Conservation (phyloP, 306 rosid species). For the Quillaja saponaria region DNA sequence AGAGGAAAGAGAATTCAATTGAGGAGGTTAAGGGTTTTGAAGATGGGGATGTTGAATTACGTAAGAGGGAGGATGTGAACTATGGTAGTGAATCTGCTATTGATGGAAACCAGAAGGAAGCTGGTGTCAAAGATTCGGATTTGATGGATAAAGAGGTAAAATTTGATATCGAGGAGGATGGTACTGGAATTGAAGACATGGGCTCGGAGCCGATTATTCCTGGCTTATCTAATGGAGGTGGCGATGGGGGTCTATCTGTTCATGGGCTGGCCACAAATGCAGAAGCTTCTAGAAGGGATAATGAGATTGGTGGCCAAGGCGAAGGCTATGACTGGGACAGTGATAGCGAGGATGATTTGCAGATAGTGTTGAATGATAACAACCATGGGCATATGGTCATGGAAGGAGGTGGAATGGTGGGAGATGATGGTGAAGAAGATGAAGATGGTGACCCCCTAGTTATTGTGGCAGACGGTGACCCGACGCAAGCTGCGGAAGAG, state of each 20-base stretch:
- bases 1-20: slow-evolving; percentile 16
- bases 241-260: slow-evolving; percentile 8
- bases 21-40: slow-evolving; percentile 19
- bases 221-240: slow-evolving; percentile 48
- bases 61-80: slow-evolving; percentile 32
- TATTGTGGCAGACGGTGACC: slow-evolving; percentile 71
- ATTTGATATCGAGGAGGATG: slow-evolving; percentile 83
- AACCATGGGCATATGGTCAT: slow-evolving; percentile 58
- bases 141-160: slow-evolving; percentile 69
- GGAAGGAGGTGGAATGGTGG: slow-evolving; percentile 72
- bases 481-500: slow-evolving; percentile 57
- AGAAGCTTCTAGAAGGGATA: slow-evolving; percentile 37
- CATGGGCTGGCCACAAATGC: slow-evolving; percentile 20
- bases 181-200: slow-evolving; percentile 35
- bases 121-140: slow-evolving; percentile 32
- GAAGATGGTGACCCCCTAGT: slow-evolving; percentile 71
- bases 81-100: slow-evolving; percentile 28
- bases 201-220: slow-evolving; percentile 76
- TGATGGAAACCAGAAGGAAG: slow-evolving; percentile 4
- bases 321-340: slow-evolving; percentile 87
- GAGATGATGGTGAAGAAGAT: slow-evolving; percentile 56
- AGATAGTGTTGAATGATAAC: slow-evolving; percentile 86
- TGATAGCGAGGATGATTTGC: slow-evolving; percentile 94
- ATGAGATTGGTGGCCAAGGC: slow-evolving; percentile 33
- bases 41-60: slow-evolving; percentile 4